Base-by-base conservation (phyloP, 768 basidiomycete species). In the Chiua virens region DNA sequence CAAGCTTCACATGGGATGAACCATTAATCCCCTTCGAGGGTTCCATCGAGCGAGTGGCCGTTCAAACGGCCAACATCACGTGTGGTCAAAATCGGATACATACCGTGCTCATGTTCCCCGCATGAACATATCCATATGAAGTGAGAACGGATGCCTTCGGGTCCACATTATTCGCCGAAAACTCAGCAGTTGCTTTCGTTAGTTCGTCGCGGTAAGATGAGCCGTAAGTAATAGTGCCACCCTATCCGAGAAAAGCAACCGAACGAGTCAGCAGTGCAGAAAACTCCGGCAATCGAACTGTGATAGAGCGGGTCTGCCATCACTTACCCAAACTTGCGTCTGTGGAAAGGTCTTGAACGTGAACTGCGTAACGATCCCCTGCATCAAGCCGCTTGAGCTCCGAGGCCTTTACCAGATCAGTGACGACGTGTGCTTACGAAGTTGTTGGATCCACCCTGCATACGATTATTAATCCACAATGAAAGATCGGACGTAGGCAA, bases 361-460 rank as follows among this genome's bases (percentile, higher is more conserved):
- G 63, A 86, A 79, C 47, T 67, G 71, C 1, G 81, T 85, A 27
- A 85, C 81, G 22, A 86, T 79, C 0, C 85, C 85, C 76, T 78
- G 37, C 9, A 21, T 45, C 32, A 38, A 62, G 10, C 69, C 50
- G 64, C 78, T 82, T 45, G 68, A 72, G 30, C 62, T 61, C 2
- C 63, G 5, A 35, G n/a, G 15, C 17, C 42, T 32, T 11, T 35
- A 20, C 39, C 22, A 20, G 11, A 42, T 32, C n/a, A n/a, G 57
- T 7, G 30, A 30, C 13, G 48, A 46, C 30, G 27, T 39, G 9
- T 44, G 48, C 60, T 45, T 52, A 78, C 76, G 58, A 83, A 86
- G 62, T 86, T 86, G 56, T 87, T 87, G 60, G 75, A 71, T 8
- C 83, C 83, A 40, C 86, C 85, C 80, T 86, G 44, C 36, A 42